Evolutionary conservation across 108 stramenopile species (phyloP).

Genomic region (Fistulifera pelliculosa): DNA sequence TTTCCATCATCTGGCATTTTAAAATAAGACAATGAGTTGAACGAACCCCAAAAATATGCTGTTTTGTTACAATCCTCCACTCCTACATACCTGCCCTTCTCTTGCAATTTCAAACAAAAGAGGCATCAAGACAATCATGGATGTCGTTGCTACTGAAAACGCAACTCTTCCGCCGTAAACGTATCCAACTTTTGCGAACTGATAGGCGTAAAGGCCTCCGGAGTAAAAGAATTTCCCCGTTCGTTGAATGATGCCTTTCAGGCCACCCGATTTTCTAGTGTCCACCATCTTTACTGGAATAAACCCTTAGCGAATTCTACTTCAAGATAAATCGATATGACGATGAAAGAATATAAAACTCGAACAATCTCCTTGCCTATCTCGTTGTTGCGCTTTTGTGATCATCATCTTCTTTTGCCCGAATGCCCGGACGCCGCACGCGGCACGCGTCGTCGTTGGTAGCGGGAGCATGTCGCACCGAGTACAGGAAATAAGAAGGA

Average conservation of each 20-base stretch:
- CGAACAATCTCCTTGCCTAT: too few species aligned
- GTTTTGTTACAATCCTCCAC: neutral
- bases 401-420: too few species aligned
- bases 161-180: constrained; percentile 52
- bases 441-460: too few species aligned
- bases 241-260: constrained; percentile 72
- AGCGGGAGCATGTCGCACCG: too few species aligned
- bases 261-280: constrained; percentile 33
- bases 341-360: too few species aligned
- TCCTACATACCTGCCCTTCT: constrained; percentile 66
- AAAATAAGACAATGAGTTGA: neutral
- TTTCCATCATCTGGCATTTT: constrained; percentile 55
- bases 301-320: too few species aligned
- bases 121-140: constrained; percentile 80
- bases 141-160: constrained; percentile 65
- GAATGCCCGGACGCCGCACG: too few species aligned
- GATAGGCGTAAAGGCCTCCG: constrained; percentile 44
- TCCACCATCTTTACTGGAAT: too few species aligned
- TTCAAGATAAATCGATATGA: too few species aligned
- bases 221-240: constrained; percentile 59
- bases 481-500: too few species aligned
- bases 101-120: constrained; percentile 82
- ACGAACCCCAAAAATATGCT: neutral
- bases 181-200: constrained; percentile 45
- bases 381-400: too few species aligned